phyloP scores from a whole-genome alignment of 176 grass and related monocot species.

The Oryza glumipatula region DNA sequence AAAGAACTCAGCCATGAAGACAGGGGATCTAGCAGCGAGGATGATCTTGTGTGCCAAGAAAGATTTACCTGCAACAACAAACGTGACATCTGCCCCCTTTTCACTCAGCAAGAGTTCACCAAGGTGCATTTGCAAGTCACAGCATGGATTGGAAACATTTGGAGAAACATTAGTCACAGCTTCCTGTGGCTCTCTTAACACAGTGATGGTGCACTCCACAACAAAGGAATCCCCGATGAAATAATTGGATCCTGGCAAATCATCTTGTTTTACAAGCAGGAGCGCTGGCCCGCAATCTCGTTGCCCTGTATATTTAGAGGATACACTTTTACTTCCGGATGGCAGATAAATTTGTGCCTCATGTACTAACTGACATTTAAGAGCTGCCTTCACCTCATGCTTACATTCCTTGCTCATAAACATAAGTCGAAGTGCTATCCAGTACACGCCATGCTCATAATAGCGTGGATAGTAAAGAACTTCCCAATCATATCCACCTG shows the following conservation, averaged over 20 bases:
- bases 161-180: neutral
- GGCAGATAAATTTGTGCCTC: neutral
- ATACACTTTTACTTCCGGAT: conserved; percentile 1
- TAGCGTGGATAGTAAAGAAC: conserved; percentile 18
- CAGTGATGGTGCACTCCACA: conserved; percentile 26
- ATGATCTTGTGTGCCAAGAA: conserved; percentile 27
- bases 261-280: neutral
- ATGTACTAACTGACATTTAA: conserved; percentile 10
- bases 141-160: conserved; percentile 8
- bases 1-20: conserved; percentile 38
- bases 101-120: conserved; percentile 19
- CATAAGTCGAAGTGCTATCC: conserved; percentile 10
- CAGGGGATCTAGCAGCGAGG: neutral
- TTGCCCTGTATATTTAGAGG: neutral
- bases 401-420: neutral
- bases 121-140: conserved; percentile 1
- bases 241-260: neutral
- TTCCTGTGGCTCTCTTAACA: neutral
- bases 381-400: conserved; percentile 10
- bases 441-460: neutral
- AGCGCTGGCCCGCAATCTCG: neutral
- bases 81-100: conserved; percentile 17
- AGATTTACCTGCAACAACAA: conserved; percentile 24
- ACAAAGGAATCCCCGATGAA: conserved; percentile 13
- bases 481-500: conserved; percentile 30